Evolutionary conservation across 2,329 filamentous ascomycete genomes (phyloP), one percentile per base, ranked within the genome.

Genomic region (Penicillium sp.): DNA sequence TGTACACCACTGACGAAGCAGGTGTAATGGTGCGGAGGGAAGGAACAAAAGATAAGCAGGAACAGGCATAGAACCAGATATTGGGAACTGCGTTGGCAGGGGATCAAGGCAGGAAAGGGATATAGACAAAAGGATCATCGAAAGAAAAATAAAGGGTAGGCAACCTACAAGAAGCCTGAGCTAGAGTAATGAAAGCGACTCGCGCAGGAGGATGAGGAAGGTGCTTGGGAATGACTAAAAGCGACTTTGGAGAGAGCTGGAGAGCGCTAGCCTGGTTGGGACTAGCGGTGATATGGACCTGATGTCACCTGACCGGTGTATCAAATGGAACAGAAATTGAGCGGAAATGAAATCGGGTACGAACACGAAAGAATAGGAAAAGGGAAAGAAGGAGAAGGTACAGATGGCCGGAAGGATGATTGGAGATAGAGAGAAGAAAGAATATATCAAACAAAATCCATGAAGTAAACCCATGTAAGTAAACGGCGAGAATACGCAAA

Each of bases 111-210:
- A 45, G 50, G 24, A 31, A 16, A n/a, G 37, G 49, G 29, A 24
- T 31, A 16, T 13, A 6, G 19, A n/a, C 26, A 27, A 19, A 27
- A 27, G 19, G 31, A 8, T 24, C 19, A 26, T 44, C 54, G 52
- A 49, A 55, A 65, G 46, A 51, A 56, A 49, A 62, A 65, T 57
- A 58, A 58, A 57, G 54, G 55, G 50, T 57, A 61, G 73, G 73
- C 74, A 65, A 76, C 74, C 73, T 76, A 77, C 73, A 75, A 76
- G 74, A 74, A 76, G 73, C 74, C 73, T 59, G 59, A 55, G 50
- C 59, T 62, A 59, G 47, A 42, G 49, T 55, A 21, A 31, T 35
- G 35, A 49, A 58, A 47, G 42, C 33, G 49, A 31, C 37, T 59
- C 49, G 49, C 61, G 48, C 51, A 53, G 53, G 54, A 49, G 47